Percentiles rank a stretch among this genome's conserved stretches.
phyloP scores from a whole-genome alignment of 164 flowering plant species.

The Houttuynia cordata region DNA sequence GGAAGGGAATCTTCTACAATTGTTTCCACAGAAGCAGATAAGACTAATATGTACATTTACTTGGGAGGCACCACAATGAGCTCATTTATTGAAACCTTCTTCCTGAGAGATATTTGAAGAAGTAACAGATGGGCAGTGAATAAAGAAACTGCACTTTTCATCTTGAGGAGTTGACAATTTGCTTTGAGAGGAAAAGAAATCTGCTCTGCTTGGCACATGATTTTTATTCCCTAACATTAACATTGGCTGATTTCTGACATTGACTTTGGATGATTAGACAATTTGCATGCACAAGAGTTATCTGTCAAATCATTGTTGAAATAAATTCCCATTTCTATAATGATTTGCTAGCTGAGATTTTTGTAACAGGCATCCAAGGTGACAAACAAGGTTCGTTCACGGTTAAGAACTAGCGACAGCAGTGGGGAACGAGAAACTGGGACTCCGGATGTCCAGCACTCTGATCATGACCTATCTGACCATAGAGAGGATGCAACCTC shows the following conservation, averaged over 20 bases:
- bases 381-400: constrained; percentile 70
- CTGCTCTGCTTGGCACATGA: too few relatives aligned
- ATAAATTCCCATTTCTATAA: neutral
- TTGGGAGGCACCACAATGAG: neutral
- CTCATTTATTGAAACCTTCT: neutral
- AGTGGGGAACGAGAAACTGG: constrained; percentile 40
- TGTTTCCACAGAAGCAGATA: neutral
- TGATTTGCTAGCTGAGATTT: neutral
- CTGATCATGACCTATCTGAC: constrained; percentile 61
- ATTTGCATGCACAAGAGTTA: too few relatives aligned
- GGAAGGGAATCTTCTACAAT: neutral
- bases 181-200: neutral
- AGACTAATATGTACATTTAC: neutral
- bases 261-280: too few relatives aligned
- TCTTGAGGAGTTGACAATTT: neutral
- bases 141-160: neutral
- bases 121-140: too few relatives aligned
- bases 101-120: neutral
- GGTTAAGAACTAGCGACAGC: constrained; percentile 42
- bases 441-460: constrained; percentile 49
- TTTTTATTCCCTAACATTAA: too few relatives aligned
- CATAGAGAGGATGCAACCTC: constrained; percentile 75
- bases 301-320: neutral
- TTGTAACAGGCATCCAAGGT: constrained; percentile 69
- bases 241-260: too few relatives aligned